Percentiles rank a stretch among this genome's conserved stretches.
Evolutionary conservation across 768 basidiomycete genomes (phyloP).

Genomic region (Gautieria morchelliformis): DNA sequence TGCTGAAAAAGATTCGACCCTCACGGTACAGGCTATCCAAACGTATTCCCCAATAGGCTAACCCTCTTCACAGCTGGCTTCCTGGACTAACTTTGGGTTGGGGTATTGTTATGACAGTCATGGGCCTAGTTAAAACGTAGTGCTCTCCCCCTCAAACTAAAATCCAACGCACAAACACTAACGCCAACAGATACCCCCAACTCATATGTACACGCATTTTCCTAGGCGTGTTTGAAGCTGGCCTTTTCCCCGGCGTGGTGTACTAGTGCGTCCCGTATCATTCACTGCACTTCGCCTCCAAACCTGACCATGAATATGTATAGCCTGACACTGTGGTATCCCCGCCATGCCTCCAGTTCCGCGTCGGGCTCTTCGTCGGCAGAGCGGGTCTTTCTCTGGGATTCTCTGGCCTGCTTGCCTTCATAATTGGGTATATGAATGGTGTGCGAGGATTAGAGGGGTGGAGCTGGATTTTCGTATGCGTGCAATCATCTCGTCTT

Average conservation of each 20-base stretch:
- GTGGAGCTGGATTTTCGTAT: slow-evolving; percentile 64
- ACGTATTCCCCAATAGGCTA: not conserved
- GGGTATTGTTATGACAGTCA: slow-evolving; percentile 46
- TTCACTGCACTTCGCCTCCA: slow-evolving; percentile 62
- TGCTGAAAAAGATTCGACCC: slow-evolving; percentile 54
- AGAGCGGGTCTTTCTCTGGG: slow-evolving; percentile 57
- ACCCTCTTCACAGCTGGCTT: slow-evolving; percentile 29
- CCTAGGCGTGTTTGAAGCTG: slow-evolving; percentile 49
- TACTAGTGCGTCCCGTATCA: slow-evolving; percentile 50
- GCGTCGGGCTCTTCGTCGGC: slow-evolving; percentile 56
- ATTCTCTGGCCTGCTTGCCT: slow-evolving; percentile 52
- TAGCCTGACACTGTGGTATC: slow-evolving; percentile 62
- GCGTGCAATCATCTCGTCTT: slow-evolving; percentile 9
- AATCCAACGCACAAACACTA: not conserved
- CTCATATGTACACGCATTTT: slow-evolving; percentile 47
- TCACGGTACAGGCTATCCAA: slow-evolving; percentile 36
- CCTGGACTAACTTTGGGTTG: slow-evolving; percentile 49
- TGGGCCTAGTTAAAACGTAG: slow-evolving; percentile 58
- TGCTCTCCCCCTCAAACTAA: not conserved
- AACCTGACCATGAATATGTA: slow-evolving; percentile 32
- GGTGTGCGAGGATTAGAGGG: slow-evolving; percentile 36
- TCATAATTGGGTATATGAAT: slow-evolving; percentile 43
- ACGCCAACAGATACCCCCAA: slow-evolving; percentile 42
- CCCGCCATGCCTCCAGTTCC: slow-evolving; percentile 50
- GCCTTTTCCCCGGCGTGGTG: slow-evolving; percentile 42